phyloP scores from a whole-genome alignment of 129 eudicot species.

The Lactuca sativa region DNA sequence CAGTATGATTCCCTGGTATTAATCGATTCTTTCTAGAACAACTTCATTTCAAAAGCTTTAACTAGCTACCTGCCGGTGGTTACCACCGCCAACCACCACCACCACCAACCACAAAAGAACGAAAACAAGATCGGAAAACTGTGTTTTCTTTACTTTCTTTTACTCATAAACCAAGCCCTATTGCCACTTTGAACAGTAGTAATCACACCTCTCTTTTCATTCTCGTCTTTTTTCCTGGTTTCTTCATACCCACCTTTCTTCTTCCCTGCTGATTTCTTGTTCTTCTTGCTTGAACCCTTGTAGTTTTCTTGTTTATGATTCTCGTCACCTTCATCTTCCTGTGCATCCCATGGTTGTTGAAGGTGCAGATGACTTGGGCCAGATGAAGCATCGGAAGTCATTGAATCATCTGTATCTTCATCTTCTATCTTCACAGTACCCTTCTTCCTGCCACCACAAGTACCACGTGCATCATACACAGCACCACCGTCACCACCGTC shows the following conservation, averaged over 20 bases:
- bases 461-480: conserved; percentile 11
- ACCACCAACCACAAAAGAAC: not conserved
- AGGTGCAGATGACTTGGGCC: conserved; percentile 48
- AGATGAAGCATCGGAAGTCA: conserved; percentile 94
- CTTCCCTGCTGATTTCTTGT: conserved; percentile 36
- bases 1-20: conserved; percentile 37
- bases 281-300: conserved; percentile 34
- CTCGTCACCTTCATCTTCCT: not conserved
- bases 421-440: conserved; percentile 25
- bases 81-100: conserved; percentile 1
- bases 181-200: conserved; percentile 44
- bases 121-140: not conserved
- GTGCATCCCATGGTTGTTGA: conserved; percentile 39
- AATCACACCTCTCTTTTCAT: conserved; percentile 34
- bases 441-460: conserved; percentile 17
- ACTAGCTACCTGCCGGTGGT: conserved; percentile 29
- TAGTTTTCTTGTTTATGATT: not conserved
- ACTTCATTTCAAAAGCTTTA: conserved; percentile 39
- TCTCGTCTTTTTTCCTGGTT: conserved; percentile 31
- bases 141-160: conserved; percentile 27
- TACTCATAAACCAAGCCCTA: conserved; percentile 45
- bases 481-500: conserved; percentile 15
- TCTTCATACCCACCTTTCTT: conserved; percentile 25
- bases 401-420: conserved; percentile 71
- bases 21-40: conserved; percentile 29